A percentile compares a stretch with the other conserved stretches of the same genome.
These are phyloP conservation scores for Jackrogersella minutella DNA, from an alignment of 495 filamentous ascomycete genomes.

Conservation along the genomic window DNA sequence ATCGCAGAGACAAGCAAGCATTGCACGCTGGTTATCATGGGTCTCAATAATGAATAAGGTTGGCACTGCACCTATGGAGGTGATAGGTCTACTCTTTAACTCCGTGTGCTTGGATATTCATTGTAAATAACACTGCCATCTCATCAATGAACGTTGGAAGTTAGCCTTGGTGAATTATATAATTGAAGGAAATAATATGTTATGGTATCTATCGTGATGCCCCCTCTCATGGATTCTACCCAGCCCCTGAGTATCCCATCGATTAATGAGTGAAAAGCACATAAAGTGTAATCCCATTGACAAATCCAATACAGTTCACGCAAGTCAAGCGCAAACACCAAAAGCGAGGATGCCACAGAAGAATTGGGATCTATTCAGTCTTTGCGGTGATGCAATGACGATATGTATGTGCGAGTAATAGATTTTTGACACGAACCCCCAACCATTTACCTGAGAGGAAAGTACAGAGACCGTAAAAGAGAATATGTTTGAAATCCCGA, in stretches of 20 bases:
- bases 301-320: neutral
- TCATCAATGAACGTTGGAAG: neutral
- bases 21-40: too few species aligned
- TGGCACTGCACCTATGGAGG: too few species aligned
- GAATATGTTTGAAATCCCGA: constrained; percentile 12
- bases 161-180: neutral
- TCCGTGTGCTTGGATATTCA: neutral
- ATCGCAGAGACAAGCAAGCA: too few species aligned
- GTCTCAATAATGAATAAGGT: too few species aligned
- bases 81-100: too few species aligned
- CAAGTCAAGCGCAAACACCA: neutral
- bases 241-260: neutral
- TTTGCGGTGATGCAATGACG: constrained; percentile 21
- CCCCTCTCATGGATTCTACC: neutral
- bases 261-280: neutral
- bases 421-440: constrained; percentile 30
- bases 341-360: neutral
- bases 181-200: neutral
- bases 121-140: neutral
- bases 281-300: neutral
- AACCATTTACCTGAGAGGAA: constrained; percentile 26
- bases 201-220: neutral
- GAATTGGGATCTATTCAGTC: constrained; percentile 25
- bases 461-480: constrained; percentile 27
- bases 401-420: constrained; percentile 29